These are phyloP conservation scores for Viola pubescens DNA, from an alignment of 441 rosid species.

Conservation along the genomic window DNA sequence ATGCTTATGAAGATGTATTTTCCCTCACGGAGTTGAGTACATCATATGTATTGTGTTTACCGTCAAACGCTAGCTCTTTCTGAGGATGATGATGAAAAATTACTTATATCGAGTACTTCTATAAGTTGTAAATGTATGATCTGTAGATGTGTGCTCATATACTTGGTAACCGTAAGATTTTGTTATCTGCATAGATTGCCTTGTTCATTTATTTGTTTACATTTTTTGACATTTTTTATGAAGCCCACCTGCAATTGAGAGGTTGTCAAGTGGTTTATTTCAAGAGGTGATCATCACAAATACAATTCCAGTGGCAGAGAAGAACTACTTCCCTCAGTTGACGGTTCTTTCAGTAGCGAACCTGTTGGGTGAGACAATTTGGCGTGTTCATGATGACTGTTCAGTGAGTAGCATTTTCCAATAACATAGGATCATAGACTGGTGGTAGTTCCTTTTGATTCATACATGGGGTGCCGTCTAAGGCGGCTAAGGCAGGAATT, in stretches of 20 bases:
- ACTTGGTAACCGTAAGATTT: too few species aligned
- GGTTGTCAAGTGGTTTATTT: constrained; percentile 74
- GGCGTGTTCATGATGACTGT: constrained; percentile 89
- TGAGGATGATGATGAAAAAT: too few species aligned
- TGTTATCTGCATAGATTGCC: too few species aligned
- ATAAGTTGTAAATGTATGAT: too few species aligned
- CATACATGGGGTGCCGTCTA: not conserved
- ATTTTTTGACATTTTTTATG: not conserved
- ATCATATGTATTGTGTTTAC: too few species aligned
- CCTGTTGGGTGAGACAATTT: constrained; percentile 80
- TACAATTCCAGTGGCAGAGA: constrained; percentile 53
- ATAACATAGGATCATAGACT: not conserved
- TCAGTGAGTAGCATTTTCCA: constrained; percentile 39
- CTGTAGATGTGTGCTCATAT: too few species aligned
- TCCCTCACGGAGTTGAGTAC: too few species aligned
- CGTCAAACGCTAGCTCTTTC: too few species aligned
- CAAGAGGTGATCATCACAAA: constrained; percentile 87
- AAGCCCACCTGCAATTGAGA: constrained; percentile 82
- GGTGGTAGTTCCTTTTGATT: not conserved
- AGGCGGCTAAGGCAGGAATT: not conserved
- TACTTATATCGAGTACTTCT: too few species aligned
- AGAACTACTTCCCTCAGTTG: constrained; percentile 72
- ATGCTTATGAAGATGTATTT: too few species aligned
- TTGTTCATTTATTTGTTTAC: constrained; percentile 1
- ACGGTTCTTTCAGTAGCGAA: constrained; percentile 79